These are phyloP conservation scores for Cutaneotrichosporon daszewskae DNA, from an alignment of 1,284 basidiomycete species.

Conservation along the genomic window DNA sequence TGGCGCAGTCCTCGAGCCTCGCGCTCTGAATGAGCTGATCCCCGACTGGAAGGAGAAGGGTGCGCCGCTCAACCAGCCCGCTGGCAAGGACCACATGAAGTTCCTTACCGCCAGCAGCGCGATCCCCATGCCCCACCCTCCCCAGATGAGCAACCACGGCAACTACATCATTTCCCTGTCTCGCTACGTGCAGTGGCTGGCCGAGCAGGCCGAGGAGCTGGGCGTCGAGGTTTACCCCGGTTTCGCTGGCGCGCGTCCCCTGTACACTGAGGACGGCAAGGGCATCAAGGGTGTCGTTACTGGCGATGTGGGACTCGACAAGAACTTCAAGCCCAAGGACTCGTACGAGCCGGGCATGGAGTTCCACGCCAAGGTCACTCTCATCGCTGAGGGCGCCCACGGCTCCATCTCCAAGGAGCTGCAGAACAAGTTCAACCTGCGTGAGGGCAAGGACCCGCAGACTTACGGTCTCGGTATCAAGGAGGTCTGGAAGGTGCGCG, in stretches of 20 bases:
- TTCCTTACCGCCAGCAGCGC: conserved; percentile 69
- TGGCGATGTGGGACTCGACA: conserved; percentile 91
- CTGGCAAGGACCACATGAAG: conserved; percentile 77
- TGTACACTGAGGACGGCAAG: conserved; percentile 65
- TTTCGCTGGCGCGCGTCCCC: conserved; percentile 80
- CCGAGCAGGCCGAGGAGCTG: conserved; percentile 70
- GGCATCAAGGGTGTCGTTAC: conserved; percentile 79
- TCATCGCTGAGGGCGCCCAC: conserved; percentile 95
- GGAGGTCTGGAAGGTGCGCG: conserved; percentile 91
- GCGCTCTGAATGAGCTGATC: conserved; percentile 84
- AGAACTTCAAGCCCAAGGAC: conserved; percentile 70
- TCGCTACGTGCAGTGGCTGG: conserved; percentile 84
- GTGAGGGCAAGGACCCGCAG: conserved; percentile 77
- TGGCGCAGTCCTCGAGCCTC: conserved; percentile 90
- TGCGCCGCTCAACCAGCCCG: conserved; percentile 67
- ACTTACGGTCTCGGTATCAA: conserved; percentile 96
- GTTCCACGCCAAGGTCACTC: conserved; percentile 86
- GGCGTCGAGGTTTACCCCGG: conserved; percentile 97
- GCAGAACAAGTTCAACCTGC: conserved; percentile 70
- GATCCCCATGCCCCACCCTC: conserved; percentile 88
- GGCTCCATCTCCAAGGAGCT: conserved; percentile 82
- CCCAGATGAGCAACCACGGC: conserved; percentile 91
- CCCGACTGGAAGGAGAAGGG: conserved; percentile 71
- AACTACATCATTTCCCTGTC: conserved; percentile 94
- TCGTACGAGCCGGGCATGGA: conserved; percentile 96